phyloP scores from a whole-genome alignment of 352 stramenopile species.

The Pythium scleroteichum region DNA sequence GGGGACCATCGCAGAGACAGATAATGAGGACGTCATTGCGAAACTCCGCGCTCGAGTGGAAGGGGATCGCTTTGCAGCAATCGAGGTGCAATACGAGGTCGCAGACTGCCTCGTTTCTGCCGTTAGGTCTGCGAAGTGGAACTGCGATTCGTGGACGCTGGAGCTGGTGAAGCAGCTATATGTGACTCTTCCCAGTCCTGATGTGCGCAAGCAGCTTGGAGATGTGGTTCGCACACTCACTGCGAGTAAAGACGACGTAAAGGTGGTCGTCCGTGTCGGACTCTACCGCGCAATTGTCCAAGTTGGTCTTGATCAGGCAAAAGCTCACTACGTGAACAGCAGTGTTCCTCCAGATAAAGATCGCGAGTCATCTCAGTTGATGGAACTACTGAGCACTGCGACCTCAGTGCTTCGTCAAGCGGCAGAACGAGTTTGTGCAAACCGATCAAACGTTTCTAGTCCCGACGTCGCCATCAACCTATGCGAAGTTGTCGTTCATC shows the following conservation, averaged over 20 bases:
- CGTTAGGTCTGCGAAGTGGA: not conserved
- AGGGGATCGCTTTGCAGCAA: conserved; percentile 24
- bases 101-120: conserved; percentile 6
- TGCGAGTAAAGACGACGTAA: conserved; percentile 49
- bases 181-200: conserved; percentile 44
- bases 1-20: not conserved
- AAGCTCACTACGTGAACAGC: not conserved
- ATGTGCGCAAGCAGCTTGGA: conserved; percentile 36
- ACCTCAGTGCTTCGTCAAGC: conserved; percentile 26
- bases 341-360: conserved; percentile 1
- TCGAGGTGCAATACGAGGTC: conserved; percentile 27
- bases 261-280: conserved; percentile 38
- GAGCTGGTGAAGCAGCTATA: conserved; percentile 78
- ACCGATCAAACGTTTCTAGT: not conserved
- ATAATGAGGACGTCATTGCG: not conserved
- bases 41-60: conserved; percentile 5
- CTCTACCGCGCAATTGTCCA: conserved; percentile 50
- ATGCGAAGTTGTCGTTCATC: conserved; percentile 49
- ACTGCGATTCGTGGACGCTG: conserved; percentile 25
- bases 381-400: conserved; percentile 1
- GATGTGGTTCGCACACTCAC: conserved; percentile 33
- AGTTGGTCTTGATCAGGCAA: conserved; percentile 35
- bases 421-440: conserved; percentile 26
- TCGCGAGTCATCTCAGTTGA: conserved; percentile 14
- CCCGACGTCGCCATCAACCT: conserved; percentile 2